Evolutionary conservation across 139 green algal genomes (phyloP).

Genomic region (Tetradesmus obliquus): DNA sequence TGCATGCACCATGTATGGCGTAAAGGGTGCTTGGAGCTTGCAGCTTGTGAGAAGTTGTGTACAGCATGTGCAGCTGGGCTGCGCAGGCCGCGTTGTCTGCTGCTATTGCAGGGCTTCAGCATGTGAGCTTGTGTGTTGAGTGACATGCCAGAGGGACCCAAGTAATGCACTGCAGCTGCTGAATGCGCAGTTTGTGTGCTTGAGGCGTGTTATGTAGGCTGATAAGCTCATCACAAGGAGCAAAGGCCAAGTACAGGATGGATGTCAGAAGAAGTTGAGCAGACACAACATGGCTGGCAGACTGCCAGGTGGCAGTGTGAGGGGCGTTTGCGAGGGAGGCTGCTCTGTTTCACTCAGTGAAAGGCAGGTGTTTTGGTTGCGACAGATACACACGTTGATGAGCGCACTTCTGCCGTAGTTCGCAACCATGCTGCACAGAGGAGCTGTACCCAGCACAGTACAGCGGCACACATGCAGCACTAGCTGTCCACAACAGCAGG

Average conservation of each 20-base stretch:
- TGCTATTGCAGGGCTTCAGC: not conserved
- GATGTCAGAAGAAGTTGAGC: too few species aligned
- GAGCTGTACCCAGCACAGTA: not conserved
- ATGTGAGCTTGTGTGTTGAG: not conserved
- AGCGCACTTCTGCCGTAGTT: not conserved
- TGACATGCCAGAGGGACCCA: too few species aligned
- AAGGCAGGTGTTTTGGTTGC: not conserved
- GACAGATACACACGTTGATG: not conserved
- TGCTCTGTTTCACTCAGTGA: too few species aligned
- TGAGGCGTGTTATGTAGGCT: too few species aligned
- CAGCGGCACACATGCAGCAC: not conserved
- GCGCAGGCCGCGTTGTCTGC: not conserved
- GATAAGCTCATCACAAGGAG: too few species aligned
- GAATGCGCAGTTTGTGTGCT: too few species aligned
- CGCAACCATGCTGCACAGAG: slow-evolving; percentile 5
- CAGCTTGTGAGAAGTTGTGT: not conserved
- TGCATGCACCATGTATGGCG: not conserved
- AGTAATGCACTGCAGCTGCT: too few species aligned
- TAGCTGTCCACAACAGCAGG: not conserved
- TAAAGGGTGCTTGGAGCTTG: not conserved
- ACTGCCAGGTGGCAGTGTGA: too few species aligned
- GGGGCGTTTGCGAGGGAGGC: too few species aligned
- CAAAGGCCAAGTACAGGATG: too few species aligned
- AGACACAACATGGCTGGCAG: too few species aligned
- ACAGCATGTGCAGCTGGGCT: not conserved